Evolutionary conservation across 2,329 filamentous ascomycete species (phyloP).

Genomic region (Aureobasidium sp.): DNA sequence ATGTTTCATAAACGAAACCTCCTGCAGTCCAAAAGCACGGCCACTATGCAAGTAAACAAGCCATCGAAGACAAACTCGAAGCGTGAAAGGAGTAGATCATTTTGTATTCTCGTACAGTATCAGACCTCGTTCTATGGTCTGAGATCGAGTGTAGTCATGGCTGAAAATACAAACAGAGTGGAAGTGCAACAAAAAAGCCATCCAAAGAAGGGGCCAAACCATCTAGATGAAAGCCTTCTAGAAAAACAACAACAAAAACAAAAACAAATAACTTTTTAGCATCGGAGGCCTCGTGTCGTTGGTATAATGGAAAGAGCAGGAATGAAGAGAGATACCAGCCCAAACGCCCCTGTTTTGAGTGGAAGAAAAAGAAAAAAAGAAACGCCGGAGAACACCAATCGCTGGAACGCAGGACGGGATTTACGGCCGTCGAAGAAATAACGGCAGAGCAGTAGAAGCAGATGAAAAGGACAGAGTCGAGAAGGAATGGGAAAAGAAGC

Average conservation of each 20-base stretch:
- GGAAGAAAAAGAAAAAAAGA: background rate
- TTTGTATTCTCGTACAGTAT: background rate
- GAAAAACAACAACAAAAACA: background rate
- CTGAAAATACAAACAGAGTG: background rate
- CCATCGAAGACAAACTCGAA: background rate
- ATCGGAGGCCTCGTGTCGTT: slow-evolving; percentile 13
- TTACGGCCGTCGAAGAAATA: background rate
- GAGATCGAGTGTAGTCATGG: background rate
- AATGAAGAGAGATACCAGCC: background rate
- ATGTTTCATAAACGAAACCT: background rate
- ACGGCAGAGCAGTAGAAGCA: background rate
- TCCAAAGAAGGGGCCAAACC: background rate
- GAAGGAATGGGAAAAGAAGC: background rate
- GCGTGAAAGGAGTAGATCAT: background rate
- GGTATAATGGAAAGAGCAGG: background rate
- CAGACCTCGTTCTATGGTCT: background rate
- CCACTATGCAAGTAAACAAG: background rate
- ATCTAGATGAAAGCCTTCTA: slow-evolving; percentile 2
- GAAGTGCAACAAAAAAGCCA: background rate
- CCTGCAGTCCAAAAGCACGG: background rate
- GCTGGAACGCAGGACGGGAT: slow-evolving; percentile 12
- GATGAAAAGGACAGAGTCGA: background rate
- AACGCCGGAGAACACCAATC: slow-evolving; percentile 12
- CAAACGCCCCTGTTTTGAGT: background rate
- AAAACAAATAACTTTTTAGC: background rate